Evolutionary conservation across 371 early-diverging fungal genomes (phyloP), one percentile per base, ranked within the genome.

Genomic region (Actinomucor elegans): DNA sequence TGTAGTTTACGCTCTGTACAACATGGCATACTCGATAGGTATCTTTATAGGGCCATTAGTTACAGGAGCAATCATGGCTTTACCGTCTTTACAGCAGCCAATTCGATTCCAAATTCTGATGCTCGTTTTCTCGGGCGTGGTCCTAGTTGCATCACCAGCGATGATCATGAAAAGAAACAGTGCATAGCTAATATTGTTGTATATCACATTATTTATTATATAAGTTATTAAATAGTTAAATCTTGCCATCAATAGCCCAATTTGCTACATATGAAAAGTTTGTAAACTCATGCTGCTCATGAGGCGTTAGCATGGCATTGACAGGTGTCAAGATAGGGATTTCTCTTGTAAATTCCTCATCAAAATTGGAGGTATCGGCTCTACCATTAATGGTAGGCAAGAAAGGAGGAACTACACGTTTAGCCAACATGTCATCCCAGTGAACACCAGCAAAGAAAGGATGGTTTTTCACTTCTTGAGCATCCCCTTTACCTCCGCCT

Each of bases 311-410:
- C 37, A 87, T 84, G 45, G 86, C 85, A 51, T 90, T 84, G 23
- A 89, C 83, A 1, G 96, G 94, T n/a, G 97, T 96, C 38, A 96
- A 63, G 4, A 90, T 87, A 1, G 96, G 94, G 37, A 78, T 73
- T 78, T 97, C 94, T 28, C 83, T 73, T 10, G 94, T 96, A 48
- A 97, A 94, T 68, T 96, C 96, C 17, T 83, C 81, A 51, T 91
- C 97, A 83, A 97, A 97, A 84, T 95, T 94, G 28, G 94, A 93
- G 2, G 88, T 86, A 64, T 97, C 97, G 18, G 85, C 87, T 35
- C 88, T 84, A 8, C 84, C 81, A 23, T 75, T 77, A 49, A 92
- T 83, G 21, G 73, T 83, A 26, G 98, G 98, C 31, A 79, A 77
- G 70, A 90, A 99, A 1, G 94, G 93, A 12, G 96, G 92, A 2